A percentile compares a stretch with the other conserved stretches of the same genome.
Conservation (phyloP, 805 yeast genomes). For the Kluyveromyces starmeri region DNA sequence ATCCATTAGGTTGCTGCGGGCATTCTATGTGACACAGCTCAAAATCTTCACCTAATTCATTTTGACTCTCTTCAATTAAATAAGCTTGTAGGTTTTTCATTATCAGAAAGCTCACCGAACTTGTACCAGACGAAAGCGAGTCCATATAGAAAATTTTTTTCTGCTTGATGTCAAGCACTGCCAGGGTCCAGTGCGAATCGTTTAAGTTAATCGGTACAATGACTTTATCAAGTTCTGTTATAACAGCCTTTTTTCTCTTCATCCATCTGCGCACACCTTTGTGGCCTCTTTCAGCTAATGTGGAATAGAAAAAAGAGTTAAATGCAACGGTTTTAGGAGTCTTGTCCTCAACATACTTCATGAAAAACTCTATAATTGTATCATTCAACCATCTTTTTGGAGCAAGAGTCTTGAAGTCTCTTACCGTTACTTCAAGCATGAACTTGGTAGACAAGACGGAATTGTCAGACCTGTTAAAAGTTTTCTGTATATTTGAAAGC, state of each 20-base stretch:
- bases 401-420: conserved; percentile 63
- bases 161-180: conserved; percentile 57
- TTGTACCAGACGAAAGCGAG: conserved; percentile 45
- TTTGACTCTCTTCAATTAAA: conserved; percentile 56
- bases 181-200: conserved; percentile 88
- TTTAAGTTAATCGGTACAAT: conserved; percentile 80
- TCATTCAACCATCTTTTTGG: conserved; percentile 85
- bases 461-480: conserved; percentile 23
- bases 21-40: conserved; percentile 33
- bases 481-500: conserved; percentile 17
- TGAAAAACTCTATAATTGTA: conserved; percentile 75
- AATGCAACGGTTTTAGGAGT: conserved; percentile 51
- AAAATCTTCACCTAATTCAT: conserved; percentile 29
- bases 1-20: conserved; percentile 86
- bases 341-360: conserved; percentile 32
- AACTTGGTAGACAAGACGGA: conserved; percentile 24
- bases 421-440: conserved; percentile 49
- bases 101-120: conserved; percentile 29
- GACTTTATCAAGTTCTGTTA: conserved; percentile 54
- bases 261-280: conserved; percentile 80
- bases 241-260: conserved; percentile 59
- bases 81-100: conserved; percentile 48
- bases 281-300: conserved; percentile 64
- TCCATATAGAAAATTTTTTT: conserved; percentile 65
- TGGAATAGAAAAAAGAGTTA: conserved; percentile 82